Evolutionary conservation across 1,284 basidiomycete genomes (phyloP).

Genomic region (Pascua sp.): DNA sequence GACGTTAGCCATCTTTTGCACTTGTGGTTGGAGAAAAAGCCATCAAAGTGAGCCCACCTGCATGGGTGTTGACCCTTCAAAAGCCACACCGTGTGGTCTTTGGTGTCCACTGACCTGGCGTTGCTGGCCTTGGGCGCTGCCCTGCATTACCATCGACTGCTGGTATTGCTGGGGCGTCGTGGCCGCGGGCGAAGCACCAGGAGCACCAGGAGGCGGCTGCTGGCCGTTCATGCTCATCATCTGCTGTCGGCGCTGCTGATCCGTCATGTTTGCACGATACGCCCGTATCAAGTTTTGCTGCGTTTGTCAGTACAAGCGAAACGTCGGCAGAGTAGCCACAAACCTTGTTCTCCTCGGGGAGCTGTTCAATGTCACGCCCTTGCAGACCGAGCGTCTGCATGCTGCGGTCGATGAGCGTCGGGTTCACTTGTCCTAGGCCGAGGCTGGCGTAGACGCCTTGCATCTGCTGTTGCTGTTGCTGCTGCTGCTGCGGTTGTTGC

Average conservation of each 20-base stretch:
- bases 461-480: conserved; percentile 7
- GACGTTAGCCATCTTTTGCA: background rate
- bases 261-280: conserved; percentile 18
- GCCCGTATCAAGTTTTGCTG: conserved; percentile 18
- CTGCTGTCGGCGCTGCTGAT: conserved; percentile 14
- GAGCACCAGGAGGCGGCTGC: conserved; percentile 1
- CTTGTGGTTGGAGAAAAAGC: background rate
- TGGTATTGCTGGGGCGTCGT: conserved; percentile 16
- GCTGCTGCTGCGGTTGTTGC: conserved; percentile 27
- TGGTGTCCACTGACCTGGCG: conserved; percentile 20
- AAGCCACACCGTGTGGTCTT: conserved; percentile 15
- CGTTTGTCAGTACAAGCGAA: background rate
- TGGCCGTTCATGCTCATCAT: conserved; percentile 7
- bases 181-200: conserved; percentile 10
- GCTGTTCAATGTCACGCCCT: conserved; percentile 30
- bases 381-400: conserved; percentile 29
- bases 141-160: conserved; percentile 19
- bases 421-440: conserved; percentile 33
- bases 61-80: conserved; percentile 24
- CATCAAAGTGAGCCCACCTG: conserved; percentile 10
- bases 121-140: conserved; percentile 10
- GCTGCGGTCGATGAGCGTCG: conserved; percentile 31
- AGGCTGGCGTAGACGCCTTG: conserved; percentile 26
- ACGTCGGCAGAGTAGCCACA: conserved; percentile 5
- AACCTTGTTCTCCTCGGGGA: conserved; percentile 37